phyloP scores from a whole-genome alignment of 495 filamentous ascomycete species.

The Lentithecium fluviatile region DNA sequence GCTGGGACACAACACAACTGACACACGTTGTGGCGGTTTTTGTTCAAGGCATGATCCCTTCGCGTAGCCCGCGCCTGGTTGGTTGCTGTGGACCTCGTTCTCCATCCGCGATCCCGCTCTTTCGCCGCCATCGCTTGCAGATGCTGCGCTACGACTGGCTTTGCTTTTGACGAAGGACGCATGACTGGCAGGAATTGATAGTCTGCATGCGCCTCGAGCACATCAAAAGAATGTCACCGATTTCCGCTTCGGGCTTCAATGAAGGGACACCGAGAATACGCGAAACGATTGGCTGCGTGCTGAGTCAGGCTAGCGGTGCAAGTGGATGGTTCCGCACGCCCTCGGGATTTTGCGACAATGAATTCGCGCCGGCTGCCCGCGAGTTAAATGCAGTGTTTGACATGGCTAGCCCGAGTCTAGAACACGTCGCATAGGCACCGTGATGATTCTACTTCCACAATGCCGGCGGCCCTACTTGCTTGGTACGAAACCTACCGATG shows the following conservation, averaged over 20 bases:
- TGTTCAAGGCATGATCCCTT: too few relatives aligned
- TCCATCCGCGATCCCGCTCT: background rate
- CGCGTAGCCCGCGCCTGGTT: too few relatives aligned
- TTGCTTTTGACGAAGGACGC: conserved; percentile 19
- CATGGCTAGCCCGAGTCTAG: conserved; percentile 23
- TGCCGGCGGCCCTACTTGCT: background rate
- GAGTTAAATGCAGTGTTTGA: conserved; percentile 15
- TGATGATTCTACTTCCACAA: background rate
- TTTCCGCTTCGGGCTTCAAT: conserved; percentile 27
- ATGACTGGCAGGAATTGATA: conserved; percentile 28
- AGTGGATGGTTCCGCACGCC: conserved; percentile 5
- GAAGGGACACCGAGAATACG: conserved; percentile 6
- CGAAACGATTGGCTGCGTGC: conserved; percentile 10
- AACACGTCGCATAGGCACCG: conserved; percentile 12
- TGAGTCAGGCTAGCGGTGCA: background rate
- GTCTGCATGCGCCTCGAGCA: conserved; percentile 24
- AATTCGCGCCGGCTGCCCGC: conserved; percentile 14
- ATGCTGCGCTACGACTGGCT: background rate
- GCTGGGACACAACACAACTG: background rate
- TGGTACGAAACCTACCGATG: background rate
- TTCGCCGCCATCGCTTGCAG: background rate
- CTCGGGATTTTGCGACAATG: background rate
- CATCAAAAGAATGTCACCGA: conserved; percentile 15
- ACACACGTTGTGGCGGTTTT: background rate
- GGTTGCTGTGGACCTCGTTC: background rate